Percentiles rank a stretch among this genome's conserved stretches.
These are phyloP conservation scores for Scutellospora calospora DNA, from an alignment of 371 early-diverging fungal genomes.

Conservation along the genomic window DNA sequence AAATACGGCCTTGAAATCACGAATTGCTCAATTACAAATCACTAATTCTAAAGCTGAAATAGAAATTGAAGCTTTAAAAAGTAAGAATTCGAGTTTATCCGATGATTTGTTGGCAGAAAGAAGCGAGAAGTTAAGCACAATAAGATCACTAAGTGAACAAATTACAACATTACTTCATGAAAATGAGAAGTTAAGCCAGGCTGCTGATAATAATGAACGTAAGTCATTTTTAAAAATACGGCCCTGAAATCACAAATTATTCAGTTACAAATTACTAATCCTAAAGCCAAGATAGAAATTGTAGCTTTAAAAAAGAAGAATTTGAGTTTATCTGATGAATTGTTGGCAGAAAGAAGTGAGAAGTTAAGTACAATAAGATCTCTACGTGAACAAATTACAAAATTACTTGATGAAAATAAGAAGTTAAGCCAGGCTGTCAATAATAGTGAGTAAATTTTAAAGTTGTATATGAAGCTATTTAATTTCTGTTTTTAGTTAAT, in stretches of 20 bases:
- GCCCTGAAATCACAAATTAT: too few relatives aligned
- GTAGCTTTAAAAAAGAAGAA: background rate
- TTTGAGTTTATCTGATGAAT: background rate
- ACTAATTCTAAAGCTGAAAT: background rate
- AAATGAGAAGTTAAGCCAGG: too few relatives aligned
- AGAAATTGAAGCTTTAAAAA: background rate
- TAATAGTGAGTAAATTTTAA: background rate
- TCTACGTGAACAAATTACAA: background rate
- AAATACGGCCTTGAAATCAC: too few relatives aligned
- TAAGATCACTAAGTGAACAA: background rate
- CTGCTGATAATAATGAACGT: too few relatives aligned
- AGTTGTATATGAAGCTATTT: background rate
- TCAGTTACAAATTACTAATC: too few relatives aligned
- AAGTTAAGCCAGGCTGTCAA: background rate
- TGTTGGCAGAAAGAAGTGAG: background rate
- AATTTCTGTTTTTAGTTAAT: background rate
- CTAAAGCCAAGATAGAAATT: background rate
- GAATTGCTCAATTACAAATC: too few relatives aligned
- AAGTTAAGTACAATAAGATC: background rate
- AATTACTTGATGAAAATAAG: background rate
- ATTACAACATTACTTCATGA: too few relatives aligned
- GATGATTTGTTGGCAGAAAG: background rate
- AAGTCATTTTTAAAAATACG: too few relatives aligned
- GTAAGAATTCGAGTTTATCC: background rate
- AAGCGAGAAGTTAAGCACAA: background rate